These are phyloP conservation scores for Diospyros lotus DNA, from an alignment of 148 eudicot species.

Conservation along the genomic window DNA sequence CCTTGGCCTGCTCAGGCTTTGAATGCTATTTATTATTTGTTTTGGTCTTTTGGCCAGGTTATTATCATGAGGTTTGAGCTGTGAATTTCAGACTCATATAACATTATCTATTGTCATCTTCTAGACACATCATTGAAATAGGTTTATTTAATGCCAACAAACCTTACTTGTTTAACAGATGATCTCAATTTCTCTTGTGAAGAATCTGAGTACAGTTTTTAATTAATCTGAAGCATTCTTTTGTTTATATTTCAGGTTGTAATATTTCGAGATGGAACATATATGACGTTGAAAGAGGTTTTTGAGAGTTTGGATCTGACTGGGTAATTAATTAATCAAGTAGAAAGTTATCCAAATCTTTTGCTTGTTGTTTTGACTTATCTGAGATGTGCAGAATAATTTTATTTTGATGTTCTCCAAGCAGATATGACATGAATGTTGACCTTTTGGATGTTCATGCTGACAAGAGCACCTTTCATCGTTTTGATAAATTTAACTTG, in stretches of 20 bases:
- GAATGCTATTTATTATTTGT: background rate
- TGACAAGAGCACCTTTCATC: conserved; percentile 99
- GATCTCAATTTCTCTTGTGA: conserved; percentile 2
- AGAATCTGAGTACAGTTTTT: no score
- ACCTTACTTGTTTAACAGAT: background rate
- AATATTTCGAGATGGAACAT: conserved; percentile 96
- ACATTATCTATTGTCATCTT: background rate
- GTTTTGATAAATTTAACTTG: conserved; percentile 96
- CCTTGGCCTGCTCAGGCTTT: background rate
- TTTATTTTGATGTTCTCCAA: background rate
- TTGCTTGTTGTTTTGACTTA: background rate
- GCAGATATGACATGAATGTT: conserved; percentile 94
- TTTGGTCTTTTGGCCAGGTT: background rate
- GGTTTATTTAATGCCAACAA: background rate
- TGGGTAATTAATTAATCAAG: conserved; percentile 48
- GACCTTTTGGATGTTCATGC: conserved; percentile 99
- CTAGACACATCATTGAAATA: background rate
- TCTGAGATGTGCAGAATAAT: conserved; percentile 6
- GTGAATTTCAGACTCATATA: background rate
- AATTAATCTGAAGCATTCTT: conserved; percentile 5
- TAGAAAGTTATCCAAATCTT: background rate
- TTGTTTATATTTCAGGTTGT: conserved; percentile 64
- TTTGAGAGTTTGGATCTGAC: conserved; percentile 98
- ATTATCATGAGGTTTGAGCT: background rate
- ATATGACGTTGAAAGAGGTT: conserved; percentile 91